Evolutionary conservation across 495 filamentous ascomycete genomes (phyloP), one percentile per base, ranked within the genome.

Genomic region (Xylaria flabelliformis): DNA sequence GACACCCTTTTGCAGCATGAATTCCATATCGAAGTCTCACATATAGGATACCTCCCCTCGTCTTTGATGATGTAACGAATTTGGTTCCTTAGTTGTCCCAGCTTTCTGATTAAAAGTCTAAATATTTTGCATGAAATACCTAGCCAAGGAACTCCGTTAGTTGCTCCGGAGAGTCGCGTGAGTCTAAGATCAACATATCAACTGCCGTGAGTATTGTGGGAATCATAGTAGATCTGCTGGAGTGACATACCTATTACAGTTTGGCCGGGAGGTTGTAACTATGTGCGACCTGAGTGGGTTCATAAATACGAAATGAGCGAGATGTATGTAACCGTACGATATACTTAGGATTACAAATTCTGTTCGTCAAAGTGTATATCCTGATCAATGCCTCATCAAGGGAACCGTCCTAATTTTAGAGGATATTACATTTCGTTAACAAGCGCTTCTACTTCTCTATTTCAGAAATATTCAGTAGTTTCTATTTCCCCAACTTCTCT

Each of bases 401-500:
- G 10, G 32, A 61, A 61, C 34, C 19, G 9, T 39, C 58, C 17
- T 10, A n/a, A 53, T 12, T 19, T 46, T 9, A 39, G 17, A 39
- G 26, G 17, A 26, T 12, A 55, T 21, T 56, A 21, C 46, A 48
- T 53, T 59, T 32, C 5, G 55, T 71, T 48, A 26, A 64, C 32
- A 17, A 4, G 41, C 34, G 46, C 46, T 71, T 66, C 55, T 48
- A 29, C 64, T 56, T 67, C 34, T 70, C 63, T 66, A 59, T 29
- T 17, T 61, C 24, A 19, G 50, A 59, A 59, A 46, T 19, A 19
- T 41, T n/a, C n/a, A 13, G 13, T 19, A 0, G 36, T 8, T 39
- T 34, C 24, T 26, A 66, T 55, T 67, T 53, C 36, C 1, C 24
- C 42, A 88, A 71, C 75, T 83, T 84, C 73, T 87, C 85, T 21